phyloP scores from a whole-genome alignment of 208 protist species.

The Zelonia costaricensis region DNA sequence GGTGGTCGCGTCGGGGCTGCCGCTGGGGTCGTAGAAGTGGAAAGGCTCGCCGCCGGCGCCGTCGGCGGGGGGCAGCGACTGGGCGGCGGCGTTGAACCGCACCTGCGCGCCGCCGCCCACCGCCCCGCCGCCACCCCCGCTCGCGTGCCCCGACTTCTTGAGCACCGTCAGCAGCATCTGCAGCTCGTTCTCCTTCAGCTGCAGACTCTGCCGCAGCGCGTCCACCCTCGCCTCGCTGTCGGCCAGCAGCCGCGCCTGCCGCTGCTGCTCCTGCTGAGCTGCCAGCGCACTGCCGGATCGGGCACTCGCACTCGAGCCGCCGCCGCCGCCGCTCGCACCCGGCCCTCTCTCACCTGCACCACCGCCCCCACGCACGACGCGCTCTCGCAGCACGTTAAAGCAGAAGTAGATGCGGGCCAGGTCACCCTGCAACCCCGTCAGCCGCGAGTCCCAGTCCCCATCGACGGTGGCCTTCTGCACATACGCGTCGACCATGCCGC shows the following conservation, averaged over 20 bases:
- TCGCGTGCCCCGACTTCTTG: conserved; percentile 51
- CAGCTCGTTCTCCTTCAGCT: conserved; percentile 94
- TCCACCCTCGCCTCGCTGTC: conserved; percentile 52
- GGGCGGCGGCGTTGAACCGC: conserved; percentile 26
- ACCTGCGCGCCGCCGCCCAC: conserved; percentile 23
- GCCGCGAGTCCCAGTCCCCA: conserved; percentile 34
- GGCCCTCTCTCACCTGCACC: no score
- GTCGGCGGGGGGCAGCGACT: conserved; percentile 1
- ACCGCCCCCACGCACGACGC: conserved; percentile 30
- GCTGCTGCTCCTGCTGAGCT: conserved; percentile 1
- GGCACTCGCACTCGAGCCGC: neutral
- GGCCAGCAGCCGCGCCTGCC: conserved; percentile 19
- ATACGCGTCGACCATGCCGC: conserved; percentile 66
- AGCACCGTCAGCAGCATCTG: conserved; percentile 87
- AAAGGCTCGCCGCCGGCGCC: neutral
- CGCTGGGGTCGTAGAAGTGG: neutral
- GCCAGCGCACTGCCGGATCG: neutral
- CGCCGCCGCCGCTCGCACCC: neutral
- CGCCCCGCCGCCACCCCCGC: conserved; percentile 69
- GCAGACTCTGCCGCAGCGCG: conserved; percentile 69
- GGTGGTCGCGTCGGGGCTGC: neutral
- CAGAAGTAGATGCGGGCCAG: conserved; percentile 88
- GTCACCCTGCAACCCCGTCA: conserved; percentile 84
- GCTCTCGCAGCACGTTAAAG: conserved; percentile 78
- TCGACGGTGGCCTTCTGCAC: conserved; percentile 41